A percentile compares a stretch with the other conserved stretches of the same genome.
These are phyloP conservation scores for Saturnispora diversa DNA, from an alignment of 805 yeast species.

Conservation along the genomic window DNA sequence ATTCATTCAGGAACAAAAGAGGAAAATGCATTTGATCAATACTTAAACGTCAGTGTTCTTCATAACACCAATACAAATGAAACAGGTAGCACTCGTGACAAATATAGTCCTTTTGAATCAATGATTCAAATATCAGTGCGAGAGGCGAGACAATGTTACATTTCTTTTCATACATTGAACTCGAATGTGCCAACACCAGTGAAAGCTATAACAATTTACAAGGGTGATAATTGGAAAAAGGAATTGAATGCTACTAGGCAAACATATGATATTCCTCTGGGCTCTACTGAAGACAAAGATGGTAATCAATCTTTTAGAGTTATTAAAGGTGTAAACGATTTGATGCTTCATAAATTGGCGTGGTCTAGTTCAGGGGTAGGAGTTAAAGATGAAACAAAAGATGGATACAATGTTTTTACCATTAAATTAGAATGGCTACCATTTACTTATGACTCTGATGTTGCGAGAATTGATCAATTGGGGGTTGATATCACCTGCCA, in stretches of 20 bases:
- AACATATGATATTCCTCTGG: conserved; percentile 32
- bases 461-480: conserved; percentile 29
- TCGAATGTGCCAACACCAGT: conserved; percentile 47
- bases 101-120: conserved; percentile 59
- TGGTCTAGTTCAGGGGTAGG: conserved; percentile 37
- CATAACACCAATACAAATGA: conserved; percentile 35
- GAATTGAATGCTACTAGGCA: conserved; percentile 9
- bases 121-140: conserved; percentile 50
- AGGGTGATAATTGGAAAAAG: conserved; percentile 17
- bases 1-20: conserved; percentile 32
- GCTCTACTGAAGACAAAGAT: conserved; percentile 33
- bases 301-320: conserved; percentile 40
- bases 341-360: conserved; percentile 56
- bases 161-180: conserved; percentile 45
- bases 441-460: conserved; percentile 37
- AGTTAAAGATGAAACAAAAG: neutral
- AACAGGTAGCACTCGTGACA: conserved; percentile 16
- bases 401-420: conserved; percentile 33
- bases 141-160: conserved; percentile 56
- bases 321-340: conserved; percentile 53
- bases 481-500: conserved; percentile 58
- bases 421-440: conserved; percentile 76
- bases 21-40: conserved; percentile 33
- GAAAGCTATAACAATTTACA: conserved; percentile 48
- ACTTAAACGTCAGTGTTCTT: conserved; percentile 43